phyloP scores from a whole-genome alignment of 2,329 filamentous ascomycete genomes.

The Diaporthe eres region DNA sequence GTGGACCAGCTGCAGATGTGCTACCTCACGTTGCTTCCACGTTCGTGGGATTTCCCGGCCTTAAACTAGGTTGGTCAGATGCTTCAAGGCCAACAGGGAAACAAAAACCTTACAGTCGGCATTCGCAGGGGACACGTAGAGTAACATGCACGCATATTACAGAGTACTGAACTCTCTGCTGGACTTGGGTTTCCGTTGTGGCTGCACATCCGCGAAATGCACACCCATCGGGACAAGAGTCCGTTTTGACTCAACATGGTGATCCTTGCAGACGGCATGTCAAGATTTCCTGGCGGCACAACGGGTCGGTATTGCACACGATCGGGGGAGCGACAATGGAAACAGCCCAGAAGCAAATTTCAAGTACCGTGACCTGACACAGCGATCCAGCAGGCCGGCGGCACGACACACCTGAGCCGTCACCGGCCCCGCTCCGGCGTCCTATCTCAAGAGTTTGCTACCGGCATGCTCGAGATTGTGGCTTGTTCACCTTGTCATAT shows the following conservation, averaged over 20 bases:
- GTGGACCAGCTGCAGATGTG: constrained; percentile 17
- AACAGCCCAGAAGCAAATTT: constrained; percentile 30
- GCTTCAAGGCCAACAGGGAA: constrained; percentile 8
- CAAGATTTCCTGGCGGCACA: constrained; percentile 31
- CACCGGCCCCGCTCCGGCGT: constrained; percentile 27
- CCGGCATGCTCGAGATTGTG: constrained; percentile 21
- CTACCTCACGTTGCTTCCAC: not conserved
- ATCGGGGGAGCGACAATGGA: constrained; percentile 23
- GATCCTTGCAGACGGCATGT: constrained; percentile 27
- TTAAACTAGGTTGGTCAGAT: constrained; percentile 8
- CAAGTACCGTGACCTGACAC: constrained; percentile 37
- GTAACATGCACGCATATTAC: not conserved
- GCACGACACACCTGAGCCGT: constrained; percentile 27
- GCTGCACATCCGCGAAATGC: constrained; percentile 22
- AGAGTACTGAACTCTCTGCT: not conserved
- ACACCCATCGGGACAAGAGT: constrained; percentile 15
- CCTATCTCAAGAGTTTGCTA: constrained; percentile 27
- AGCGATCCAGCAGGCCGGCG: constrained; percentile 31
- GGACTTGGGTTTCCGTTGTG: constrained; percentile 1
- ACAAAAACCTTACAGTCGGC: constrained; percentile 11
- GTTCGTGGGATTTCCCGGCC: not conserved
- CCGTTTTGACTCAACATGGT: constrained; percentile 23
- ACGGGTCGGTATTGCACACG: constrained; percentile 34
- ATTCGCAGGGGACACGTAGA: constrained; percentile 2
- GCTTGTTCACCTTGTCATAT: constrained; percentile 27